Base-by-base conservation (phyloP, 2,329 filamentous ascomycete genomes). In the Ceratocystis lukuohia region DNA sequence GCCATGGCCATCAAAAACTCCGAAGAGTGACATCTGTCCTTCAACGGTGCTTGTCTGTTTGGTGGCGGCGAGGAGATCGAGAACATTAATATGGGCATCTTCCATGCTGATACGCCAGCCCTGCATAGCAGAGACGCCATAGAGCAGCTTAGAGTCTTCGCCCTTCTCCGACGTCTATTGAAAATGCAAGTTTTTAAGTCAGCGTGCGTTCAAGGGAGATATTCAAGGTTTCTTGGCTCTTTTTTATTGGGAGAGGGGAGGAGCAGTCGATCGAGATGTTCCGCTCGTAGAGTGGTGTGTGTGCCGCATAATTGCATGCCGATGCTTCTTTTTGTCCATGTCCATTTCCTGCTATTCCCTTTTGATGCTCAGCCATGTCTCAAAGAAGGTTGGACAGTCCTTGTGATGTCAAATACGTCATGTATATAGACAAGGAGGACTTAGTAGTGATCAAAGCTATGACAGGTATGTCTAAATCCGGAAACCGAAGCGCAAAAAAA, bases 21-120 rank as follows among this genome's bases (percentile, higher is more conserved):
- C 94, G 74, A 99, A 99, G 80, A 96, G 97, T 71, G 91, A 91
- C 73, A 97, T 81, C 74, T 88, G 86, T 72, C 87, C 84, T 72
- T 86, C 80, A 72, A 87, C 82, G 64, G 85, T 84, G 71, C 87
- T 82, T 70, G 85, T 79, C 30, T 84, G 81, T 68, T 75, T 65
- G 20, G 65, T 66, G 8, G 62, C 53, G 44, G 66, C 57, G 41
- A 66, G 61, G 71, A 97, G 85, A 77, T 97, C 90, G 75, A 99
- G 88, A 64, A 97, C 80, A 66, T 89, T 84, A 69, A 89, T 90
- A 79, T 99, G 94, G 70, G 94, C 87, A 76, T 99, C 94, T 77
- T 99, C 94, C 94, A 99, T 99, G 81, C 90, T 96, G 79, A 99
- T 97, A 80, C 94, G 89, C 94, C 94, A 99, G 81, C 94, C 94